phyloP scores from a whole-genome alignment of 2,329 filamentous ascomycete species.

The Dichotomopilus funicola region DNA sequence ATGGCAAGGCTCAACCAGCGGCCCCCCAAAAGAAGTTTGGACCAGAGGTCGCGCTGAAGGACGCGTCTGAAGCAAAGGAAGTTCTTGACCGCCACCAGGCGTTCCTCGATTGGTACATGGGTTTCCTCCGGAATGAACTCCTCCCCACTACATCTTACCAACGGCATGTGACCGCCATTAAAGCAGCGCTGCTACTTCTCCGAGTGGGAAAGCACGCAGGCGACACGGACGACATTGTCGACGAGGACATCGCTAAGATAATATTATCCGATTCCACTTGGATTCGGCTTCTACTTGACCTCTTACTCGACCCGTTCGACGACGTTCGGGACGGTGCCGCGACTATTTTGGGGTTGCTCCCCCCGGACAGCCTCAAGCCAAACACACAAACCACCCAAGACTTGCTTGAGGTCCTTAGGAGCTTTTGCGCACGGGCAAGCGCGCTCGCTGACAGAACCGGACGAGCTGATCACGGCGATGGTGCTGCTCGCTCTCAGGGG shows the following conservation, averaged over 20 bases:
- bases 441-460: slow-evolving; percentile 61
- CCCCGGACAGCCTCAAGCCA: slow-evolving; percentile 28
- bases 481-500: slow-evolving; percentile 70
- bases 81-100: slow-evolving; percentile 46
- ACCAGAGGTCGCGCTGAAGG: slow-evolving; percentile 15
- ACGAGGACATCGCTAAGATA: slow-evolving; percentile 21
- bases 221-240: slow-evolving; percentile 23
- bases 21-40: slow-evolving; percentile 21
- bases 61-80: slow-evolving; percentile 21
- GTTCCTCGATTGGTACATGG: slow-evolving; percentile 70
- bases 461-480: slow-evolving; percentile 87
- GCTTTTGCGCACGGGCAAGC: slow-evolving; percentile 49
- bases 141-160: slow-evolving; percentile 82
- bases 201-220: slow-evolving; percentile 55
- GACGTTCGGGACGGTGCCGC: slow-evolving; percentile 66
- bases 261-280: slow-evolving; percentile 41
- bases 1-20: slow-evolving; percentile 24
- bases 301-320: slow-evolving; percentile 85
- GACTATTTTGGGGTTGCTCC: slow-evolving; percentile 45
- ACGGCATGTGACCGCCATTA: slow-evolving; percentile 75
- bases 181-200: slow-evolving; percentile 60
- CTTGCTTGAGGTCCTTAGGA: slow-evolving; percentile 33
- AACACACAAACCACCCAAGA: slow-evolving; percentile 11
- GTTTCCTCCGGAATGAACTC: slow-evolving; percentile 67
- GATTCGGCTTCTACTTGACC: slow-evolving; percentile 63